Conservation (phyloP, 23 red algal genomes). For the Pyropia yezoensis region DNA sequence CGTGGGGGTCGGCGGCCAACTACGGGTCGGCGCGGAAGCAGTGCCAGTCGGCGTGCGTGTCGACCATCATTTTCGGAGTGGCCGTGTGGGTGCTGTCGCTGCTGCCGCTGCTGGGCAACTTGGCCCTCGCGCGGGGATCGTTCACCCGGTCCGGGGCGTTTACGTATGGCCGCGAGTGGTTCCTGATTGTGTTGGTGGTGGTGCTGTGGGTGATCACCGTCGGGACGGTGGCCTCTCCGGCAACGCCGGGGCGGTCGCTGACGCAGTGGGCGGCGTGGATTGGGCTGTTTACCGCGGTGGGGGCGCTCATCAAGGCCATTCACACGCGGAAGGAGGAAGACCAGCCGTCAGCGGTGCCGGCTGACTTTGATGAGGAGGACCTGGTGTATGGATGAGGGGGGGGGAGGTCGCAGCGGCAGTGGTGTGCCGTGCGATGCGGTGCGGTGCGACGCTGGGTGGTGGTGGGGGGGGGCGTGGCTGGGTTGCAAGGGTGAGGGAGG, state of each 20-base stretch:
- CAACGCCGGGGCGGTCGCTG: no score
- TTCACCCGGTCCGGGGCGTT: conserved; percentile 12
- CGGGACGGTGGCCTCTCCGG: not conserved
- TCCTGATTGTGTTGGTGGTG: conserved; percentile 18
- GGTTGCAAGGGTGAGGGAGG: no score
- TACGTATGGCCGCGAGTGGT: conserved; percentile 15
- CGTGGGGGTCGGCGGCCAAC: conserved; percentile 41
- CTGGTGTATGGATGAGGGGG: conserved; percentile 42
- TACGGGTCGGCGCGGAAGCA: conserved; percentile 1
- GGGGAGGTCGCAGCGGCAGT: no score
- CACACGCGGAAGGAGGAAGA: conserved; percentile 62
- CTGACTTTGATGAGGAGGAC: conserved; percentile 52
- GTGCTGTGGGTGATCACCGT: conserved; percentile 43
- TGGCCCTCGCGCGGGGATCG: conserved; percentile 1
- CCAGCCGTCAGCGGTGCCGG: conserved; percentile 34
- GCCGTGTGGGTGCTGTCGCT: conserved; percentile 24
- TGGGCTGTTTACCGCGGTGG: conserved; percentile 45
- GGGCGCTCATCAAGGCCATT: conserved; percentile 41
- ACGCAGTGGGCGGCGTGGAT: conserved; percentile 41
- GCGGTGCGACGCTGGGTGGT: no score
- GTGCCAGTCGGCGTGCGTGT: conserved; percentile 18
- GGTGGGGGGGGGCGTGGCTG: no score
- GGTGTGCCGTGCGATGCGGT: no score
- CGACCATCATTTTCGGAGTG: conserved; percentile 20
- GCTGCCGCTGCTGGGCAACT: conserved; percentile 27